Percentiles rank a stretch among this genome's conserved stretches.
phyloP scores from a whole-genome alignment of 345 rosid genomes.

The Eucalyptus pauciflora region DNA sequence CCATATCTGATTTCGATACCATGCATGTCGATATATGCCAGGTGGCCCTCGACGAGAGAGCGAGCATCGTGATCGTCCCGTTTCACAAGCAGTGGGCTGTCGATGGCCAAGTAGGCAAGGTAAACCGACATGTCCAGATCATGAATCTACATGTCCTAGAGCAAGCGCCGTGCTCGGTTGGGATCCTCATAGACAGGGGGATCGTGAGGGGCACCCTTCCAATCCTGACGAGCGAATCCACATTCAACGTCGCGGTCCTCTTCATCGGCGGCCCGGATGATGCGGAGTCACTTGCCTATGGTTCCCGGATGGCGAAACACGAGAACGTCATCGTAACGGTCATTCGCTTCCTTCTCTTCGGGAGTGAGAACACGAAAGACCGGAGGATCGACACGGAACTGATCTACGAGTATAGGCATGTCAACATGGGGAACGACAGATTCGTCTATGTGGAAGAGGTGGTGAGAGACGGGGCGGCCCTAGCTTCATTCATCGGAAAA shows the following conservation, averaged over 20 bases:
- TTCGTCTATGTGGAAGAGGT: slow-evolving; percentile 18
- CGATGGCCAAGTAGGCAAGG: slow-evolving; percentile 9
- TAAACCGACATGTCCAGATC: background rate
- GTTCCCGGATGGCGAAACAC: slow-evolving; percentile 15
- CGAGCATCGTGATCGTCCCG: slow-evolving; percentile 18
- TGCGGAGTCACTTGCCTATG: slow-evolving; percentile 20
- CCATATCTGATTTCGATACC: slow-evolving; percentile 7
- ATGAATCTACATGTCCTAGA: slow-evolving; percentile 23
- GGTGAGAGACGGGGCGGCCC: slow-evolving; percentile 11
- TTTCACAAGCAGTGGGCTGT: slow-evolving; percentile 26
- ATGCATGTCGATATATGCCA: slow-evolving; percentile 30
- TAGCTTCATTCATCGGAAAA: background rate
- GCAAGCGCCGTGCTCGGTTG: slow-evolving; percentile 33
- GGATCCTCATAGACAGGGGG: slow-evolving; percentile 24
- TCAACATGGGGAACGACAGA: slow-evolving; percentile 7
- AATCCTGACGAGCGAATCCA: background rate
- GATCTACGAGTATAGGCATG: slow-evolving; percentile 5
- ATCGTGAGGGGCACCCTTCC: background rate
- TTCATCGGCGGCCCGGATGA: slow-evolving; percentile 35
- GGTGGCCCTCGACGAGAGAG: slow-evolving; percentile 16
- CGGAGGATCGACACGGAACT: slow-evolving; percentile 9
- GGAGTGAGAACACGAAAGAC: slow-evolving; percentile 19
- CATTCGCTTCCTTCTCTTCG: slow-evolving; percentile 19
- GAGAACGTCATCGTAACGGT: slow-evolving; percentile 10
- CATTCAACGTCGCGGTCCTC: slow-evolving; percentile 13